These are phyloP conservation scores for Leccinum boreale DNA, from an alignment of 768 basidiomycete genomes.

Conservation along the genomic window DNA sequence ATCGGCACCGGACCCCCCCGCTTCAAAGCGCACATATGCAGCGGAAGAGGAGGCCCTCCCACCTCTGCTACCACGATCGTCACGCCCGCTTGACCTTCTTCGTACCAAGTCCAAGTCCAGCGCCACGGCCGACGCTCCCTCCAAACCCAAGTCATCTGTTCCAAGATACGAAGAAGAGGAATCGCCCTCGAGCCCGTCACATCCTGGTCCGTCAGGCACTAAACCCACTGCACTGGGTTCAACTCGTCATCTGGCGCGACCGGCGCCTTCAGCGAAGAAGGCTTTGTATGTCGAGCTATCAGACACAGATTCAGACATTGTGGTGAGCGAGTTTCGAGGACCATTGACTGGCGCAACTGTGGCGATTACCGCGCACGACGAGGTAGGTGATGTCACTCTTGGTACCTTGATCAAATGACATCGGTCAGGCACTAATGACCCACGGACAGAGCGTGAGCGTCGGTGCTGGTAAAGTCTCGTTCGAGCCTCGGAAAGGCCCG, in stretches of 20 bases:
- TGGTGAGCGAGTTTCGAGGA: conserved; percentile 12
- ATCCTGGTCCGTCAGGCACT: background rate
- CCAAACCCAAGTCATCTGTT: background rate
- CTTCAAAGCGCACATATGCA: conserved; percentile 2
- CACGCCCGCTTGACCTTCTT: conserved; percentile 28
- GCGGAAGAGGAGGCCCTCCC: conserved; percentile 10
- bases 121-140: background rate
- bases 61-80: conserved; percentile 11
- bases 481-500: background rate
- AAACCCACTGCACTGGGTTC: background rate
- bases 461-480: background rate
- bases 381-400: conserved; percentile 1
- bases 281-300: conserved; percentile 23
- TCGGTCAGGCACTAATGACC: background rate
- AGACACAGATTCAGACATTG: conserved; percentile 21
- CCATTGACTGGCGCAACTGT: background rate
- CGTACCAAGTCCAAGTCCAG: conserved; percentile 10
- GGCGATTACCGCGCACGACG: background rate
- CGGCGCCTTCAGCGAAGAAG: conserved; percentile 6
- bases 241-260: background rate
- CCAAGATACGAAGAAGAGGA: conserved; percentile 14
- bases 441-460: conserved; percentile 5
- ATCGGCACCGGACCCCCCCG: background rate
- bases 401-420: background rate
- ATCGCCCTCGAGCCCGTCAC: conserved; percentile 4